phyloP scores from a whole-genome alignment of 1,284 basidiomycete species.

The Lignosus rhinocerotis region DNA sequence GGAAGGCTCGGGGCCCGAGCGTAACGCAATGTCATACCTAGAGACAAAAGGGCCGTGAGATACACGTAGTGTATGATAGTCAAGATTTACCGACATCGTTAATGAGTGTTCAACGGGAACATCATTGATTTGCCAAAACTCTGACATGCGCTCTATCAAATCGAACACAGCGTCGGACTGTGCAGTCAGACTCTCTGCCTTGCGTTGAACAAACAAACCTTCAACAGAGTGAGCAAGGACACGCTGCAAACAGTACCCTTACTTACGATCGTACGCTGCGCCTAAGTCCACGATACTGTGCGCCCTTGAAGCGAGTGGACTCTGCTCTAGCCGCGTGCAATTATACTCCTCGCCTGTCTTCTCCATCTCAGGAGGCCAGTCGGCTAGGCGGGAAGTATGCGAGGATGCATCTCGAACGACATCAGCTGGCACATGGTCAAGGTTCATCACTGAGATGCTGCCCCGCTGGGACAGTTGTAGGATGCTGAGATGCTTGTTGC shows the following conservation, averaged over 20 bases:
- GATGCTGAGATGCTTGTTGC: conserved; percentile 36
- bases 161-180: conserved; percentile 45
- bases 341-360: conserved; percentile 35
- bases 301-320: conserved; percentile 46
- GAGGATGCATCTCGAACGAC: conserved; percentile 1
- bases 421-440: conserved; percentile 29
- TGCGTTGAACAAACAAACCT: conserved; percentile 36
- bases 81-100: conserved; percentile 49
- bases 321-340: conserved; percentile 37
- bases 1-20: conserved; percentile 48
- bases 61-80: neutral
- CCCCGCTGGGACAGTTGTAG: conserved; percentile 52
- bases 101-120: conserved; percentile 50
- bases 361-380: conserved; percentile 46
- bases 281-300: conserved; percentile 49
- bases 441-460: conserved; percentile 45
- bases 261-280: conserved; percentile 52
- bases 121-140: conserved; percentile 54
- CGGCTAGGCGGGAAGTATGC: neutral
- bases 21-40: conserved; percentile 65
- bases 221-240: conserved; percentile 35
- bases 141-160: conserved; percentile 50
- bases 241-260: conserved; percentile 9
- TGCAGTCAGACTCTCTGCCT: conserved; percentile 31
- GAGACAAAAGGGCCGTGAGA: conserved; percentile 1